Conservation (phyloP, 768 basidiomycete genomes). For the Chlorophyllum brunneum region DNA sequence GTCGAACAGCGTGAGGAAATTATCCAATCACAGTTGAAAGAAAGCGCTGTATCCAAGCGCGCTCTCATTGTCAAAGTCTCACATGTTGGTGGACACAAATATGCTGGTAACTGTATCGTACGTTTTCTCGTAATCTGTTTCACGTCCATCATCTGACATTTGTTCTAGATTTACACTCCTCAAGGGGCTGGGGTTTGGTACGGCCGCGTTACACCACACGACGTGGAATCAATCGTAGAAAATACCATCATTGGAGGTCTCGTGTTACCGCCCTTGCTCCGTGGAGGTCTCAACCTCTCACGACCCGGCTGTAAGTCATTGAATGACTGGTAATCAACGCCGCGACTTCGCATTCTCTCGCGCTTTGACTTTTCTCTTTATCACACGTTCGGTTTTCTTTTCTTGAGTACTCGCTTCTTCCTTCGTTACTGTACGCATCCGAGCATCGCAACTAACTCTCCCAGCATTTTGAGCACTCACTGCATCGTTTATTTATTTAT, state of each 20-base stretch:
- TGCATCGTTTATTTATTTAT: no score
- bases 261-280: constrained; percentile 79
- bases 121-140: constrained; percentile 28
- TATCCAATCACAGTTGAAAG: constrained; percentile 48
- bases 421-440: no score
- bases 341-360: neutral
- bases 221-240: constrained; percentile 80
- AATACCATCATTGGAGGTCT: constrained; percentile 85
- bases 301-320: constrained; percentile 64
- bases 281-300: constrained; percentile 80
- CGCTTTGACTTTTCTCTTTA: neutral
- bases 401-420: no score
- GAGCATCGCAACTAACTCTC: no score
- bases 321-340: constrained; percentile 60
- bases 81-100: constrained; percentile 93
- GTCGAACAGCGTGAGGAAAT: constrained; percentile 52
- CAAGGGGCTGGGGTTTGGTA: constrained; percentile 89
- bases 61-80: constrained; percentile 85
- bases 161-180: constrained; percentile 75
- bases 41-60: constrained; percentile 52
- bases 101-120: constrained; percentile 87
- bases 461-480: no score
- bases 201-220: constrained; percentile 87
- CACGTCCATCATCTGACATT: constrained; percentile 6
- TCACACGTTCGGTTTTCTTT: neutral